A percentile compares a stretch with the other conserved stretches of the same genome.
Evolutionary conservation across 2,329 filamentous ascomycete genomes (phyloP).

Genomic region (Myriosclerotinia duriaeana): DNA sequence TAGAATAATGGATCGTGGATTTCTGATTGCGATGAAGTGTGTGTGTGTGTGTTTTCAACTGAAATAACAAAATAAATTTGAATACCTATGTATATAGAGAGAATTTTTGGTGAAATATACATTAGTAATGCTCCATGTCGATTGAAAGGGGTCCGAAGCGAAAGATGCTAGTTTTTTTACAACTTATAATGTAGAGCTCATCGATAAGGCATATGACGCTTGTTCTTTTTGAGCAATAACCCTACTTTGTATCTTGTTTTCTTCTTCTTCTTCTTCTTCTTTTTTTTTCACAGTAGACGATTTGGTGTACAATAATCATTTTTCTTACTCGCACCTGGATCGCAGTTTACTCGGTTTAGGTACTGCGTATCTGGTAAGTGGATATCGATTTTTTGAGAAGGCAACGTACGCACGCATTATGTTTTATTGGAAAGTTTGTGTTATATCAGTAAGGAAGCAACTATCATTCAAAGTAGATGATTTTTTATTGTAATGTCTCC

Average conservation of each 20-base stretch:
- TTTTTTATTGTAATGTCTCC: background rate
- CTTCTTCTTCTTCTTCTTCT: too few species aligned
- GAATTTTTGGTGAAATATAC: background rate
- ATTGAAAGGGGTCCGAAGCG: background rate
- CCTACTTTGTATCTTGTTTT: too few species aligned
- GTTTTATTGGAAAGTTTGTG: rapidly evolving
- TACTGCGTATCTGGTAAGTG: background rate
- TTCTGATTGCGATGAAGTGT: background rate
- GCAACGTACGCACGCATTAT: background rate
- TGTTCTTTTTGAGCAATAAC: background rate
- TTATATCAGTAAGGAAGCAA: background rate
- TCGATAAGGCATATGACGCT: background rate
- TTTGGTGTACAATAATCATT: background rate
- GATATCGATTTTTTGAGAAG: background rate
- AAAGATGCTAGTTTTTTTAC: background rate
- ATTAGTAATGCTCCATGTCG: background rate
- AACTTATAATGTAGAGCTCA: background rate
- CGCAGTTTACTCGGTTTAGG: background rate
- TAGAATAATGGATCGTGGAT: background rate
- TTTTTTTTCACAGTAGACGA: too few species aligned
- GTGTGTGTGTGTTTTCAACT: too few species aligned
- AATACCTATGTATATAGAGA: background rate
- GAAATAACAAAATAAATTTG: background rate
- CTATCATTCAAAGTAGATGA: too few species aligned
- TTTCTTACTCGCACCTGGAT: background rate